Evolutionary conservation across 176 grass and related monocot species (phyloP), one percentile per base, ranked within the genome.

Genomic region (Zoysia japonica): DNA sequence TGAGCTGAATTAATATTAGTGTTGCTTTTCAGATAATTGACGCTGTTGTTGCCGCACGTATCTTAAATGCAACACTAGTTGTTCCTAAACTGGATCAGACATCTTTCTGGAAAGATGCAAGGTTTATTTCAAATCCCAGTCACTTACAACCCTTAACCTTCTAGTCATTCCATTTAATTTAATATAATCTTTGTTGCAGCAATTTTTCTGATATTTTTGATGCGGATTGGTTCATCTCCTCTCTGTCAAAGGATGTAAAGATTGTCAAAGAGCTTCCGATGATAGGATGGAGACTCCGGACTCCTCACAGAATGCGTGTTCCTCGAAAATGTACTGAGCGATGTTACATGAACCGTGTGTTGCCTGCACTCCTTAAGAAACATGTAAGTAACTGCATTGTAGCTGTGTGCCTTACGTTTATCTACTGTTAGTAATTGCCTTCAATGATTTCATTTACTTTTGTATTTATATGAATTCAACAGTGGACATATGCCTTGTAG

Each of bases 31-130:
- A 97, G 94, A 97, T 97, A 88, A 90, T 90, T 74, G 94, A 97
- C 94, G 89, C 94, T 90, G 89, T 94, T 62, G 91, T 94, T 76
- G 94, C 89, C 36, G 89, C 94, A 71, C 89, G 87, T 16, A 97
- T 97, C 85, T 84, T 97, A 77, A 97, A 97, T 70, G 91, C 91
- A 37, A 97, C 89, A 49, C 94, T 97, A 72, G 87, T 97, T 70
- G 85, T 94, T 82, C 94, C 94, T 68, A 87, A 90, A 81, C 87
- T 97, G 59, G 94, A 97, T 76, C 84, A 91, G 65, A 91, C 87
- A 78, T 97, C 94, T 81, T 97, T 97, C 82, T 97, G 94, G 94
- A 97, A 93, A 84, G 91, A 97, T 78, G 83, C 94, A 71, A 97
- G 94, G 94, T 97, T 93, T 84, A 40, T 49, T 76, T 85, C 28